Evolutionary conservation across 2,329 filamentous ascomycete species (phyloP).

Genomic region (Periconia sp.): DNA sequence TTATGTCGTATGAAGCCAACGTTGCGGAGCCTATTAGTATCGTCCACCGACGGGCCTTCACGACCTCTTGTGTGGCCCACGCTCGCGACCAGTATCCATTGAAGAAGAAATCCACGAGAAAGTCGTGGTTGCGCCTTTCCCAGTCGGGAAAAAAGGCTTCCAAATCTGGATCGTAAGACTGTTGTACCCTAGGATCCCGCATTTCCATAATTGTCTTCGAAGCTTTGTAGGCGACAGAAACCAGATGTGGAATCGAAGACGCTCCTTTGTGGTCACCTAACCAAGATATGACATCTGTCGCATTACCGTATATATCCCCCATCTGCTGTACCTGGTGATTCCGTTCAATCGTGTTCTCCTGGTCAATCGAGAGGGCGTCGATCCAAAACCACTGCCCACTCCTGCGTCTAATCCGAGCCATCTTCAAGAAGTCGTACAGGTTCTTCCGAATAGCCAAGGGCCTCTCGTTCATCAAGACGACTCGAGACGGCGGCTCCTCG

Average conservation of each 20-base stretch:
- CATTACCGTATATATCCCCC: slow-evolving; percentile 12
- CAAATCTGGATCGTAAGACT: too few species aligned
- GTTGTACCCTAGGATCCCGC: too few species aligned
- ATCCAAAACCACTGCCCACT: slow-evolving; percentile 19
- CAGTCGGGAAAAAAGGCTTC: too few species aligned
- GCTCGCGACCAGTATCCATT: slow-evolving; percentile 34
- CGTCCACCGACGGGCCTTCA: not conserved
- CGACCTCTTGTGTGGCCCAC: slow-evolving; percentile 12
- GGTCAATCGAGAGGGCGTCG: slow-evolving; percentile 17
- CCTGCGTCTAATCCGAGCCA: not conserved
- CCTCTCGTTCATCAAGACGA: slow-evolving; percentile 1
- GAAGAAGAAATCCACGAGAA: not conserved
- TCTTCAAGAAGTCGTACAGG: slow-evolving; percentile 8
- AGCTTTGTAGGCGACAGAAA: too few species aligned
- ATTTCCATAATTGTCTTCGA: too few species aligned
- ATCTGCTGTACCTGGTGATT: slow-evolving; percentile 11
- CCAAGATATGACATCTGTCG: slow-evolving; percentile 6
- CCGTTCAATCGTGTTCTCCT: slow-evolving; percentile 6
- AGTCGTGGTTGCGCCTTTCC: too few species aligned
- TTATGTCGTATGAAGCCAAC: not conserved
- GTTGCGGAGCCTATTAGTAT: not conserved
- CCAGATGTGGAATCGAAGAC: too few species aligned
- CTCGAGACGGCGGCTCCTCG: not conserved
- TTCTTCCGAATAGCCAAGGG: slow-evolving; percentile 5
- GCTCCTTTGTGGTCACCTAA: not conserved